A percentile compares a stretch with the other conserved stretches of the same genome.
Conservation (phyloP, 305 asterid species). For the Rubia occidens region DNA sequence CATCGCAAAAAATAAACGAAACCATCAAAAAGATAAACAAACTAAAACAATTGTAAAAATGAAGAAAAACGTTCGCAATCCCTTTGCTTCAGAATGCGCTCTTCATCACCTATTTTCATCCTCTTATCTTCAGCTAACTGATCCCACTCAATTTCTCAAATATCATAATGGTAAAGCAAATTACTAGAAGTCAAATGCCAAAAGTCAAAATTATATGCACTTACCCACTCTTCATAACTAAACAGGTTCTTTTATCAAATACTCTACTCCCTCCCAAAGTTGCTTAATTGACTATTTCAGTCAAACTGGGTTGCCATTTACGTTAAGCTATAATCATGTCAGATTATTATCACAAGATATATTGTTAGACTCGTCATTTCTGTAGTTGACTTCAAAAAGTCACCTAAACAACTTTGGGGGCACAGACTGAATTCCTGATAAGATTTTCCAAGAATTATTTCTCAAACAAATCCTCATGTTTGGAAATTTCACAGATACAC, state of each 20-base stretch:
- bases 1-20: background rate
- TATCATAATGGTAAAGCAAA: background rate
- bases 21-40: background rate
- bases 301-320: background rate
- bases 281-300: background rate
- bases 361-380: background rate
- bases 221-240: background rate
- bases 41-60: background rate
- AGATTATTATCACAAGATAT: background rate
- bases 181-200: background rate
- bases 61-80: background rate
- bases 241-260: background rate
- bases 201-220: background rate
- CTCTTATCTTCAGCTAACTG: conserved; percentile 4
- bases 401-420: background rate
- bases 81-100: background rate
- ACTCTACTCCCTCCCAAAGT: background rate
- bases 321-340: background rate
- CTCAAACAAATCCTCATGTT: conserved; percentile 1
- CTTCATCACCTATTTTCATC: background rate
- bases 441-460: background rate
- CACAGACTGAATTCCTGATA: background rate
- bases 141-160: conserved; percentile 2
- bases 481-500: background rate
- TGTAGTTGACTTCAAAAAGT: background rate